A percentile compares a stretch with the other conserved stretches of the same genome.
Evolutionary conservation across 176 grass and related monocot genomes (phyloP).

Genomic region (Zea mays): DNA sequence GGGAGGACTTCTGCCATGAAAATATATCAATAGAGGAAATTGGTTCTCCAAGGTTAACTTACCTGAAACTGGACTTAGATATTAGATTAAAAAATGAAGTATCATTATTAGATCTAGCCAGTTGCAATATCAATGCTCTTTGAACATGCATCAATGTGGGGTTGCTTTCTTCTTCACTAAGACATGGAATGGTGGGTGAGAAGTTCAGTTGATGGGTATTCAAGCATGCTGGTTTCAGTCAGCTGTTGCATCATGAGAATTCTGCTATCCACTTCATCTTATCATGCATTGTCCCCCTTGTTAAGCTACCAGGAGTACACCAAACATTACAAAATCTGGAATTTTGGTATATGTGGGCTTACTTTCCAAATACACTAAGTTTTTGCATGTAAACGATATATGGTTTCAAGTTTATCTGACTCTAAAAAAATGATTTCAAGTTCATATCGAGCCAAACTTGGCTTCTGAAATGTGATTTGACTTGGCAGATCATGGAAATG

Average conservation of each 20-base stretch:
- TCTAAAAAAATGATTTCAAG: background rate
- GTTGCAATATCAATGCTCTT: background rate
- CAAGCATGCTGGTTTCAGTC: background rate
- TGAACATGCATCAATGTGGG: background rate
- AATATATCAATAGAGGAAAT: too few species aligned
- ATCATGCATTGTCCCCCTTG: background rate
- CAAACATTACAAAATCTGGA: background rate
- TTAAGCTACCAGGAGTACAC: background rate
- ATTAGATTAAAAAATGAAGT: background rate
- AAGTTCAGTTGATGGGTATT: background rate
- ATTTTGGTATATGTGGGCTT: background rate
- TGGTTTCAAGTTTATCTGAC: background rate
- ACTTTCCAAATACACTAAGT: background rate
- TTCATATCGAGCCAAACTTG: background rate
- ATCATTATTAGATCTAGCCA: background rate
- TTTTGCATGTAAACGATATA: background rate
- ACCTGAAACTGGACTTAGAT: background rate
- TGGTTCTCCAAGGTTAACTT: background rate
- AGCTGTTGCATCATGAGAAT: slow-evolving; percentile 6
- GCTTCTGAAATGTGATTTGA: background rate
- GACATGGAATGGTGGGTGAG: background rate
- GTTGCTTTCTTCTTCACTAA: background rate
- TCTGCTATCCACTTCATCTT: background rate
- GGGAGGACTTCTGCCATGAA: too few species aligned
- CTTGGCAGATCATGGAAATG: slow-evolving; percentile 69